These are phyloP conservation scores for Oenanthe javanica DNA, from an alignment of 140 eudicot genomes.

Conservation along the genomic window DNA sequence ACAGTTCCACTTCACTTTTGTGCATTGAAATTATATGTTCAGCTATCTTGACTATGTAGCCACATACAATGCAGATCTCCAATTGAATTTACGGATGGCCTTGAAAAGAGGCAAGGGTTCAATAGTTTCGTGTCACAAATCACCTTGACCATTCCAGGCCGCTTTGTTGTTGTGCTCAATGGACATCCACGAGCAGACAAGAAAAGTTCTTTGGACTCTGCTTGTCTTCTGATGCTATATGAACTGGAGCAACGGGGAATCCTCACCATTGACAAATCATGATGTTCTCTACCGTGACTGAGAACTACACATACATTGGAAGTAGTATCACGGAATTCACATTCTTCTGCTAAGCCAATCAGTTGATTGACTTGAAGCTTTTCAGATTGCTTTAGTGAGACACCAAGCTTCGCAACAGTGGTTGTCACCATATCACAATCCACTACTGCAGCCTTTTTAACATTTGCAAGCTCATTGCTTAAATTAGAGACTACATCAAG, in stretches of 20 bases:
- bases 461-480: conserved; percentile 57
- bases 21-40: not conserved
- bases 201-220: conserved; percentile 74
- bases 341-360: conserved; percentile 37
- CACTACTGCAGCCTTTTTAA: conserved; percentile 62
- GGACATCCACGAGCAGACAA: conserved; percentile 73
- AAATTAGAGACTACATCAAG: conserved; percentile 64
- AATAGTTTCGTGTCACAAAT: conserved; percentile 49
- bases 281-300: not conserved
- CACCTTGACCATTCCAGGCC: conserved; percentile 53
- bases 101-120: conserved; percentile 34
- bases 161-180: conserved; percentile 36
- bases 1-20: not conserved
- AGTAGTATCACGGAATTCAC: conserved; percentile 26
- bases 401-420: conserved; percentile 50
- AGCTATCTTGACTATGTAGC: not conserved
- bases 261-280: conserved; percentile 26
- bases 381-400: conserved; percentile 30
- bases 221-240: conserved; percentile 56
- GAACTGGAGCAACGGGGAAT: conserved; percentile 45
- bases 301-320: not conserved
- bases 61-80: conserved; percentile 29
- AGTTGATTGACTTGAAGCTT: conserved; percentile 42
- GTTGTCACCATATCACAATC: conserved; percentile 53
- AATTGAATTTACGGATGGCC: conserved; percentile 40